A percentile compares a stretch with the other conserved stretches of the same genome.
phyloP scores from a whole-genome alignment of 2,329 filamentous ascomycete genomes.

The Colletotrichum cordylinicola region DNA sequence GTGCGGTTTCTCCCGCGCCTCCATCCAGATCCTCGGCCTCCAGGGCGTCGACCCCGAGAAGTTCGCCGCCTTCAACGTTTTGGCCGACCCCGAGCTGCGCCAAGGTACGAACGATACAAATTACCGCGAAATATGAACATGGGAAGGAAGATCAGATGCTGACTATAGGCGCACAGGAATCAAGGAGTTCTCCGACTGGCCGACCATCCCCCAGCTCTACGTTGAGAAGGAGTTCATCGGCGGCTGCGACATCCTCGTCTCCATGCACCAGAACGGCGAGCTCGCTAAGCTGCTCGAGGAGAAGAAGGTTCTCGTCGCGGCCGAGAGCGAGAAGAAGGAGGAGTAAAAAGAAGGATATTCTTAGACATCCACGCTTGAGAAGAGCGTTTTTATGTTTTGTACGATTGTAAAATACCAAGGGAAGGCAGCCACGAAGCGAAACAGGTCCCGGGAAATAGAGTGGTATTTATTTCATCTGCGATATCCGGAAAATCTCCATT shows the following conservation, averaged over 20 bases:
- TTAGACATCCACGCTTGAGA: not conserved
- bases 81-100: slow-evolving; percentile 88
- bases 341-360: slow-evolving; percentile 24
- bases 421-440: not conserved
- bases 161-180: slow-evolving; percentile 66
- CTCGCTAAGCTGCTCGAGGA: slow-evolving; percentile 90
- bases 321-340: slow-evolving; percentile 44
- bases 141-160: not conserved
- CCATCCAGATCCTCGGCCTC: slow-evolving; percentile 91
- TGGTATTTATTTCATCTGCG: not conserved
- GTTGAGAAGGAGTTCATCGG: slow-evolving; percentile 95
- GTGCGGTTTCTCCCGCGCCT: slow-evolving; percentile 95
- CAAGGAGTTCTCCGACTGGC: slow-evolving; percentile 99
- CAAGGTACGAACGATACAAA: slow-evolving; percentile 61
- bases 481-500: not conserved
- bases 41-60: slow-evolving; percentile 95
- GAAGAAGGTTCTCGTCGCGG: slow-evolving; percentile 80
- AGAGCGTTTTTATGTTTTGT: slow-evolving; percentile 3
- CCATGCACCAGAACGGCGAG: slow-evolving; percentile 96
- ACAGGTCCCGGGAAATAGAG: slow-evolving; percentile 1
- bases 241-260: slow-evolving; percentile 95
- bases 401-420: slow-evolving; percentile 20
- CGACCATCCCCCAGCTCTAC: slow-evolving; percentile 97
- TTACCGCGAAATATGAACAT: not conserved
- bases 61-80: slow-evolving; percentile 97